These are phyloP conservation scores for Sarocladiaceae sp. DNA, from an alignment of 2,329 filamentous ascomycete genomes.

Conservation along the genomic window DNA sequence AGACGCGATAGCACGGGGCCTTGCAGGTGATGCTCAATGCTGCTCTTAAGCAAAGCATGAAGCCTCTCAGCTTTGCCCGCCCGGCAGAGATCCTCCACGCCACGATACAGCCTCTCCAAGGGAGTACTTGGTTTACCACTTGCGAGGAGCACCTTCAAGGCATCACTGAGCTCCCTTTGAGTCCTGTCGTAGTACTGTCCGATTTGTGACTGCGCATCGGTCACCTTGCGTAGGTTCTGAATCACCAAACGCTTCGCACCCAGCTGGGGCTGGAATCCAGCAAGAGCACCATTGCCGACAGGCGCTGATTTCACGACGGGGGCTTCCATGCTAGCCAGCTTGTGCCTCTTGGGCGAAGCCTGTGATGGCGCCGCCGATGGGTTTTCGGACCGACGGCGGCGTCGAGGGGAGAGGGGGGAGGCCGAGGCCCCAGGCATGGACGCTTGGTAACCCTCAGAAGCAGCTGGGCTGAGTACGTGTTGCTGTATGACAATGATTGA, in stretches of 20 bases:
- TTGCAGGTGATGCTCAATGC: slow-evolving; percentile 66
- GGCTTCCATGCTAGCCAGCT: slow-evolving; percentile 19
- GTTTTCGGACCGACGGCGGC: slow-evolving; percentile 4
- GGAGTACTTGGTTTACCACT: slow-evolving; percentile 61
- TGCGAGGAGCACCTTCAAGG: slow-evolving; percentile 69
- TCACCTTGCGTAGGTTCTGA: slow-evolving; percentile 74
- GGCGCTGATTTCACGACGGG: slow-evolving; percentile 23
- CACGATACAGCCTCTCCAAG: slow-evolving; percentile 85
- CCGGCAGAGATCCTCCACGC: slow-evolving; percentile 87
- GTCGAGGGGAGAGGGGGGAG: slow-evolving; percentile 6
- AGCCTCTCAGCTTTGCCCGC: slow-evolving; percentile 68
- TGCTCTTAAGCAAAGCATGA: slow-evolving; percentile 59
- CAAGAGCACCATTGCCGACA: neutral
- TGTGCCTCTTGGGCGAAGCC: slow-evolving; percentile 25
- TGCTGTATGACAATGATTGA: neutral
- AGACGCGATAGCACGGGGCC: slow-evolving; percentile 53
- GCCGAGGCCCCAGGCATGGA: slow-evolving; percentile 6
- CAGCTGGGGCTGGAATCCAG: slow-evolving; percentile 59
- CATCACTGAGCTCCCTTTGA: slow-evolving; percentile 69
- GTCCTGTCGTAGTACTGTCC: slow-evolving; percentile 75
- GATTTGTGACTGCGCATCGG: slow-evolving; percentile 52
- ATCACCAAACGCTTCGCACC: slow-evolving; percentile 87
- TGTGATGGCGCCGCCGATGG: neutral
- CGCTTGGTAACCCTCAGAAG: neutral
- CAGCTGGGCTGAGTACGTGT: neutral